Base-by-base conservation (phyloP, 1,284 basidiomycete species). In the Cutaneotrichosporon sp. region DNA sequence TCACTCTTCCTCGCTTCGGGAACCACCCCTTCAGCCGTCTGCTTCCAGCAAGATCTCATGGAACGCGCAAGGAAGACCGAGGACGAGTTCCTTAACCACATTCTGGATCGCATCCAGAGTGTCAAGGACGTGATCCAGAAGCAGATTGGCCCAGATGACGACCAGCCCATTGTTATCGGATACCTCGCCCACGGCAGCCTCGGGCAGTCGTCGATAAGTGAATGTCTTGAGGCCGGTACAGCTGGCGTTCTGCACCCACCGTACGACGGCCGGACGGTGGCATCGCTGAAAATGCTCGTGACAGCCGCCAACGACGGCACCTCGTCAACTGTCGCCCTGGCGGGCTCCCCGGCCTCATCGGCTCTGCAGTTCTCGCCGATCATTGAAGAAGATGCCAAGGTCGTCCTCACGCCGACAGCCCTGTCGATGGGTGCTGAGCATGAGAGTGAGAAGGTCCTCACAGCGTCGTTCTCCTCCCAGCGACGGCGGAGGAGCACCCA, bases 41-140 rank as follows among this genome's bases (percentile, higher is more conserved):
- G 77, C 59, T 81, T 79, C 66, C 80, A 81, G 63, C 78, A 81
- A 58, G 80, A 80, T 61, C 34, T 80, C 7, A 65, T 81, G 9
- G 76, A 80, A 16, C 69, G 77, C 9, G 80, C 78, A 0, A 69
- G 70, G 40, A 65, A 73, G 40, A 70, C 73, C 0, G 80, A 80
- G 62, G 74, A 77, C 9, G 75, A 77, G 52, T 81, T 79, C 78
- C 64, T 81, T 2, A 70, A 73, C 5, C 65, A 67, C 4, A 78
- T 76, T 1, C 76, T 80, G 21, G 62, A 62, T 26, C 53, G 65
- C 3, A 69, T 77, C 10, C 53, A 65, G 18, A 67, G 69, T 11
- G 73, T 78, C 63, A 60, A 75, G 21, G 75, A 77, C 13, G 76
- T 74, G 58, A 75, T 79, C 61, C 73, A 79, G 58, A 74, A 77